Base-by-base conservation (phyloP, 2,329 filamentous ascomycete genomes). In the Neonectria magnoliae region DNA sequence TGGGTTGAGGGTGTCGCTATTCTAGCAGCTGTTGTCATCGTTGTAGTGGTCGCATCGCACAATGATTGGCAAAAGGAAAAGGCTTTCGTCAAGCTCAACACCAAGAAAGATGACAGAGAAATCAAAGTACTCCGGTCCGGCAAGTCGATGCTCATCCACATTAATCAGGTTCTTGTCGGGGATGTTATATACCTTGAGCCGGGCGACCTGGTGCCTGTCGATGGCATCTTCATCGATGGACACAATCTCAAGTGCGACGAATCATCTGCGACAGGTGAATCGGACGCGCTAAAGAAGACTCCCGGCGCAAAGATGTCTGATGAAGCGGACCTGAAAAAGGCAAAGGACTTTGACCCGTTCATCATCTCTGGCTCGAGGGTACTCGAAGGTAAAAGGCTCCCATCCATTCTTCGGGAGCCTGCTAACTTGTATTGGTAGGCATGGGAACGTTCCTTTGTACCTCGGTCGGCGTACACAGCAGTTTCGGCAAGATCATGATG, bases 251-350 rank as follows among this genome's bases (percentile, higher is more conserved):
- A 89, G 75, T 92, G 90, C 72, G 90, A 92, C 69, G 90, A 92
- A 73, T 91, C 89, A 3, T 91, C 89, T 9, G 88, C 88, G 1
- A 92, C 90, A 25, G 90, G 90, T 63, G 90, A 92, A 77, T 92
- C 89, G 0, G 90, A 92, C 69, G 84, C 88, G 55, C 85, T 92
- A 76, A 90, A 88, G 78, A 92, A 93, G 79, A 87, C 84, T 0
- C 75, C 81, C 10, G 88, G 84, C 13, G 82, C n/a, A 82, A 86
- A 55, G 88, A 88, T 55, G 86, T 85, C 53, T 25, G 79, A 79
- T 83, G 50, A 81, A 81, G 14, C 81, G 89, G n/a, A 80, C 83
- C 33, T 80, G 82, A 16, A 82, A 78, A 20, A 82, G 82, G 41
- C 4, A 41, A 73, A 76, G 51, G 84, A 88, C 52, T 78, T 89